Base-by-base conservation (phyloP, 2,329 filamentous ascomycete species). In the Arthrobotrys sinensis region DNA sequence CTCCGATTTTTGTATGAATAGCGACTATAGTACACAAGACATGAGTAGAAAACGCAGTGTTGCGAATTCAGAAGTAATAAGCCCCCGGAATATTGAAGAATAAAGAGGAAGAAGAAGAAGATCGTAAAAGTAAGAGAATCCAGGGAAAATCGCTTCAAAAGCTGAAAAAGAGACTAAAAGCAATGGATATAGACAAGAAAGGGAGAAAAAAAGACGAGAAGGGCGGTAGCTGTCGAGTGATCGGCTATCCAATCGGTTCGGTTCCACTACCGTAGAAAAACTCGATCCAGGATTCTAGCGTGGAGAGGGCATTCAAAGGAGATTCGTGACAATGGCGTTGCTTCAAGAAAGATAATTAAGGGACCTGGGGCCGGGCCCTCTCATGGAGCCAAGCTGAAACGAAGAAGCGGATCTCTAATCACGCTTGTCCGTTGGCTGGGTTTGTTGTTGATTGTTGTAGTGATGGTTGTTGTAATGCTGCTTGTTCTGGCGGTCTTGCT, bases 1-100 rank as follows among this genome's bases (percentile, higher is more conserved):
- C 73, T 77, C 73, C 73, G 73, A 77, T 77, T 77, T 77, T 77
- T 77, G 65, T 76, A 65, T 70, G 72, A 68, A 70, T 60, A 32
- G 21, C 64, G 60, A 66, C 66, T 77, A 77, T 77, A 52, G 60
- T 77, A 77, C 73, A 77, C 28, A 32, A 65, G 40, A 65, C 69
- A 69, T 62, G 55, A 50, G 16, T 53, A 55, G 34, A 45, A 62
- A 68, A 32, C 45, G 19, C 45, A 64, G 36, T 14, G 7, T 24
- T 36, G 48, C 63, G 45, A 28, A 40, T 19, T 36, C 52, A 66
- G 52, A 57, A 34, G 50, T 43, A 36, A 43, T 46, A 71, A 36
- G 19, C 38, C 66, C 60, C 66, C 60, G 55, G 60, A 55, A 66
- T 62, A 67, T 45, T 40, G 36, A 43, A 48, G 36, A 72, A 28